Conservation (phyloP, 192 early-diverging fungal genomes). For the Entomortierella beljakovae region DNA sequence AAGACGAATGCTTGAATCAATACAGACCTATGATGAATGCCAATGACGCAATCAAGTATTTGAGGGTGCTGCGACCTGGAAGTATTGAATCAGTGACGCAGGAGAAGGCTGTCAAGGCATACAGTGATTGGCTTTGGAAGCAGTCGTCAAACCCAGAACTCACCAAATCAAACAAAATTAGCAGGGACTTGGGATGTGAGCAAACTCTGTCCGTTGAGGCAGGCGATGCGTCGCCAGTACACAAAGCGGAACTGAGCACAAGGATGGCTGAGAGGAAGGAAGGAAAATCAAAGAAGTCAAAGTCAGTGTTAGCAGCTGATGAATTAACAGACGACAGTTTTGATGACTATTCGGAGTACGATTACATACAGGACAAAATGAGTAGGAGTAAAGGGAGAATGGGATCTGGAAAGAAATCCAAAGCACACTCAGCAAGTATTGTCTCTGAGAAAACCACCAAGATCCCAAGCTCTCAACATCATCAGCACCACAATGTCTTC, state of each 20-base stretch:
- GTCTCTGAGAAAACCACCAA: constrained; percentile 37
- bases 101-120: constrained; percentile 45
- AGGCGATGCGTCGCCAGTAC: no score
- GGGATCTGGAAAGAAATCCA: constrained; percentile 18
- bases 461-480: constrained; percentile 34
- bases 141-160: no score
- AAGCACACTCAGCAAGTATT: constrained; percentile 13
- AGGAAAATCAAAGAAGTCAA: constrained; percentile 25
- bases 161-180: no score
- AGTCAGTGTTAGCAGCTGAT: neutral
- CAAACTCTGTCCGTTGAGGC: no score
- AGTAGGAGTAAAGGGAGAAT: constrained; percentile 44
- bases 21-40: constrained; percentile 36
- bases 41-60: constrained; percentile 37
- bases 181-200: no score
- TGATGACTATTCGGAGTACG: constrained; percentile 28
- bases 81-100: constrained; percentile 47
- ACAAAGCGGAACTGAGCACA: neutral
- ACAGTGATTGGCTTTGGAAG: constrained; percentile 47
- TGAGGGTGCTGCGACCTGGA: constrained; percentile 37
- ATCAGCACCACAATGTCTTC: no score
- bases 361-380: constrained; percentile 14
- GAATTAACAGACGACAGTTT: neutral
- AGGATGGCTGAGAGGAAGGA: neutral
- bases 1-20: constrained; percentile 29